Conservation (phyloP, 2,329 filamentous ascomycete genomes). For the Plectosphaerella cucumerina region DNA sequence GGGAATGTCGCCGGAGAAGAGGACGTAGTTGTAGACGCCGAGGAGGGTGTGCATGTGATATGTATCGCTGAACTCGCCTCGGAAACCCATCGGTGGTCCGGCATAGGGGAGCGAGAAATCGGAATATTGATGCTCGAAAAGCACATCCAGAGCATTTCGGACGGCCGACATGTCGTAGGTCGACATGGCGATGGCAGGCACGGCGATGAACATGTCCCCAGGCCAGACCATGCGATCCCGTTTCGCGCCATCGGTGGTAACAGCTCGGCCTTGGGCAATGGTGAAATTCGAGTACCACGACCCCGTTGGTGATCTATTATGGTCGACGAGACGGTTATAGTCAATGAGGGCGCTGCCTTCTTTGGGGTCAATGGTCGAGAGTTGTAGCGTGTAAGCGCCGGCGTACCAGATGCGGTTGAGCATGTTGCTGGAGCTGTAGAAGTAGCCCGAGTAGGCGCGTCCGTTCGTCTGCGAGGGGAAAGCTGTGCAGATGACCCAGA, state of each 20-base stretch:
- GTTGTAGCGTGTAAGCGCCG: conserved; percentile 31
- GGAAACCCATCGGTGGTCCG: conserved; percentile 36
- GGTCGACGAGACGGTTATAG: conserved; percentile 25
- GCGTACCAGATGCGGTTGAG: conserved; percentile 44
- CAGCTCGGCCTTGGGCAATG: conserved; percentile 24
- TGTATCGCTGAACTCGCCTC: conserved; percentile 38
- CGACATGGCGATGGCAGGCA: conserved; percentile 11
- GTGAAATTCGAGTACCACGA: conserved; percentile 25
- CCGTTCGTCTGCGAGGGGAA: conserved; percentile 41
- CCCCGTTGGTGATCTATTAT: conserved; percentile 25
- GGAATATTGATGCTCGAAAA: conserved; percentile 39
- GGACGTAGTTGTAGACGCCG: conserved; percentile 43
- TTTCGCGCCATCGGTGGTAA: conserved; percentile 48
- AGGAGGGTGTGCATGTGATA: conserved; percentile 55
- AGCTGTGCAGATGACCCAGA: conserved; percentile 35
- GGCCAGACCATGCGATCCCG: conserved; percentile 53
- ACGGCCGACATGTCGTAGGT: conserved; percentile 29
- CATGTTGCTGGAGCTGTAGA: conserved; percentile 31
- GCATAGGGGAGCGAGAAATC: conserved; percentile 43
- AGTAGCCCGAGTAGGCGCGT: conserved; percentile 40
- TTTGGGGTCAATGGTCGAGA: conserved; percentile 28
- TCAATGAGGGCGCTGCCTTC: conserved; percentile 29
- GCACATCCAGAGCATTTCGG: conserved; percentile 37
- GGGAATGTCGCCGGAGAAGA: conserved; percentile 39
- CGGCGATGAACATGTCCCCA: conserved; percentile 49